Evolutionary conservation across 2,329 filamentous ascomycete genomes (phyloP), one percentile per base, ranked within the genome.

Genomic region (Fusarium decemcellulare): DNA sequence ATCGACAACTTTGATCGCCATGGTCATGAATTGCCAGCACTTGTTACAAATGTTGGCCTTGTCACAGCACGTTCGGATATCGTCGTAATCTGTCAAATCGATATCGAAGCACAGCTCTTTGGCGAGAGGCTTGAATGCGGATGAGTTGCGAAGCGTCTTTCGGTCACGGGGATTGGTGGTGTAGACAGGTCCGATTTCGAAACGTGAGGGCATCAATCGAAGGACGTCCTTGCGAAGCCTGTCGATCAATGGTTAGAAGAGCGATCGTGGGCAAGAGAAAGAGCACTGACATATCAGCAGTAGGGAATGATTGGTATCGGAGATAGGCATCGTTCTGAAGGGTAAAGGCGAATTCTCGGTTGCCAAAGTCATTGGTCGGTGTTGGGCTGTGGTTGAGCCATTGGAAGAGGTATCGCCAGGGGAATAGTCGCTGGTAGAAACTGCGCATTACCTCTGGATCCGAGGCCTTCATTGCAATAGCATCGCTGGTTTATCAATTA

Each of bases 101-200:
- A 99, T 98, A 91, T 99, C 96, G 80, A 99, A 98, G 74, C 97
- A 97, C 40, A 99, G 84, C 80, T 99, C 96, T 80, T 99, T 99
- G 59, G 93, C 88, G 34, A 98, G 80, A 0, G 96, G 95, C 68
- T 91, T 92, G 83, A 99, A 98, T 9, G 93, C 90, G 50, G 90
- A 89, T 37, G 91, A 88, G 79, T 94, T 95, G 56, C 92, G 90
- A 36, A 98, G 81, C 0, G 91, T 91, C 82, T 98, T 99, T 76
- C 95, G 91, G 75, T 99, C 96, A 73, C 94, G 92, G 1, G 96
- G 96, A 78, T 98, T 98, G 48, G 94, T 92, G 55, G 88, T 94
- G 83, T 99, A 99, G 51, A 98, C 92, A n/a, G 96, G 96, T 1
- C 96, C 96, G 74, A 99, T 98, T 85, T 99, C 96, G 83, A 99